A percentile compares a stretch with the other conserved stretches of the same genome.
Conservation (phyloP, 768 basidiomycete genomes). For the Russula vinacea region DNA sequence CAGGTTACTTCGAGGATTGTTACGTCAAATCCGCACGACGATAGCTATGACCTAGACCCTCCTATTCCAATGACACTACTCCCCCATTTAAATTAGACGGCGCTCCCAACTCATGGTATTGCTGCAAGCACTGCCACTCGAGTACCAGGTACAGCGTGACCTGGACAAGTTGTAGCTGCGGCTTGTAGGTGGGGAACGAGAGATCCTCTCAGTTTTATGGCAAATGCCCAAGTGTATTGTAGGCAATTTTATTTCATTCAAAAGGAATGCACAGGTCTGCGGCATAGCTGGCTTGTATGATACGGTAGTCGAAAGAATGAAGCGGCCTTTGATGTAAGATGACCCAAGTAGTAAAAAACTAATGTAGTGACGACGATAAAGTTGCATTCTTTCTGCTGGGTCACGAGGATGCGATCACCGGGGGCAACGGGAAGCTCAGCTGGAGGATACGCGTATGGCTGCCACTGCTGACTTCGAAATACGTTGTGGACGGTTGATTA, state of each 20-base stretch:
- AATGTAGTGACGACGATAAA: too few species aligned
- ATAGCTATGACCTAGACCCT: not conserved
- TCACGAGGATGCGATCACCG: conserved; percentile 35
- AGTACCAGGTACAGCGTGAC: not conserved
- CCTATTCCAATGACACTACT: not conserved
- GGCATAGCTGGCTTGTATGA: too few species aligned
- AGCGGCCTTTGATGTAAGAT: too few species aligned
- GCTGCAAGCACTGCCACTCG: not conserved
- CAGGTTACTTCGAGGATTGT: not conserved
- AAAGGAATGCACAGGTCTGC: too few species aligned
- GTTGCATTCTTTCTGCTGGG: too few species aligned
- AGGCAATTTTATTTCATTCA: too few species aligned
- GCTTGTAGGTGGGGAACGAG: not conserved
- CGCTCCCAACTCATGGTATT: not conserved
- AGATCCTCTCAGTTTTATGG: too few species aligned
- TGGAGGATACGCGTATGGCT: conserved; percentile 44
- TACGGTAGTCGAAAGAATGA: too few species aligned
- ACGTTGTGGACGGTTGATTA: conserved; percentile 2
- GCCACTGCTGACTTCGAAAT: conserved; percentile 45
- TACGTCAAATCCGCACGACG: not conserved
- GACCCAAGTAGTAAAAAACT: too few species aligned
- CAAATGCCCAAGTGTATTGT: too few species aligned
- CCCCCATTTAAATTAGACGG: not conserved
- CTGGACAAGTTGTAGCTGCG: not conserved
- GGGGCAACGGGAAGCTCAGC: conserved; percentile 52